Base-by-base conservation (phyloP, 2,329 filamentous ascomycete species). In the Ceratocystiopsis minuta region DNA sequence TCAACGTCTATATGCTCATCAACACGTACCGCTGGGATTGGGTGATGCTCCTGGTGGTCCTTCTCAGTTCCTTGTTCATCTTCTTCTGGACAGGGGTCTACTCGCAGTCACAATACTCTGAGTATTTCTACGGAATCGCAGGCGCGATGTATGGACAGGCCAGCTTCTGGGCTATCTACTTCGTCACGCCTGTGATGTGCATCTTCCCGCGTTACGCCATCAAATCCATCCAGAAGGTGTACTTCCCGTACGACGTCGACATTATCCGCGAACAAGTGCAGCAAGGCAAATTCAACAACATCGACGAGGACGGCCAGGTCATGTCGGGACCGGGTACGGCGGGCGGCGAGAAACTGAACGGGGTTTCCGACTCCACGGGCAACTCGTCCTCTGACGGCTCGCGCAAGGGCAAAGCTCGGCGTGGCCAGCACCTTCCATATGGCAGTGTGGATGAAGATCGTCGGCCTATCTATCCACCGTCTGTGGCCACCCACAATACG, bases 11-110 rank as follows among this genome's bases (percentile, higher is more conserved):
- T 64, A 84, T 98, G 51, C 66, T 98, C 49, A 77, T 96, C 64
- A 98, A 98, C 61, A 92, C 83, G 1, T 96, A 94, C 60, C 76
- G 88, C 46, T 98, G 90, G 90, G 90, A 98, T 58, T 98, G 88
- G 88, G 67, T 98, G 53, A 92, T 92, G 62, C 61, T 87, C 17
- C 65, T 94, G 45, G 79, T 95, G 47, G 80, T 92, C 40, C 61
- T 62, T 18, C 71, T 96, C 58, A 94, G 86, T 61, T 80, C 81
- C 47, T 58, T 96, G 28, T 73, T 95, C 52, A 75, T 96, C 54
- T 98, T 86, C 67, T 80, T 93, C 64, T 96, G 90, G 86, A 95
- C 90, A 6, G 90, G 86, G 28, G 70, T 93, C 34, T 98, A 92
- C 62, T 70, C 70, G 0, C 59, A 67, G 4, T 63, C 63, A 34